phyloP scores from a whole-genome alignment of 306 rosid species.

The Vigna angularis region DNA sequence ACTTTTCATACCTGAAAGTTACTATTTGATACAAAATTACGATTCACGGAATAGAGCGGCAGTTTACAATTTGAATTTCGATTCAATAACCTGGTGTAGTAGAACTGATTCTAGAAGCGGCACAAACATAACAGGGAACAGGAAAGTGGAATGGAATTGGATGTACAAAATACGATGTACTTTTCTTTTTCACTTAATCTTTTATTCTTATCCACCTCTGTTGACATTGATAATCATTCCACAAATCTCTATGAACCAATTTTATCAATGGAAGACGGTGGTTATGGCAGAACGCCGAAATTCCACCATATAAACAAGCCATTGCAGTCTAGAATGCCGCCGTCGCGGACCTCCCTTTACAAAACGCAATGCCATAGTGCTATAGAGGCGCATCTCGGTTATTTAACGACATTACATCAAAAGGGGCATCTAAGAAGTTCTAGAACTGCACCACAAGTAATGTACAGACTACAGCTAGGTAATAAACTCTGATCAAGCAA shows the following conservation, averaged over 20 bases:
- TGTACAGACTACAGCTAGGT: slow-evolving; percentile 22
- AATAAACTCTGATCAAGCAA: slow-evolving; percentile 36
- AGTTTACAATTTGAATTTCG: no score
- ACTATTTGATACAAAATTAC: no score
- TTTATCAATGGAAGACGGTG: not conserved
- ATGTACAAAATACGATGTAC: not conserved
- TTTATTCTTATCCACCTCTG: not conserved
- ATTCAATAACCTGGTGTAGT: no score
- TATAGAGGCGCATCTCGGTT: not conserved
- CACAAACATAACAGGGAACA: slow-evolving; percentile 12
- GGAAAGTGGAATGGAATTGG: not conserved
- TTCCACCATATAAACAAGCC: not conserved
- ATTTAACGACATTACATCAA: not conserved
- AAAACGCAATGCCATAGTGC: not conserved
- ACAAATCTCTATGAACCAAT: not conserved
- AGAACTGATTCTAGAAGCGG: slow-evolving; percentile 25
- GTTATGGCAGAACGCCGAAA: not conserved
- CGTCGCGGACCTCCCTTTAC: not conserved
- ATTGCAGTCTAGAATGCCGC: not conserved
- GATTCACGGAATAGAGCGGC: no score
- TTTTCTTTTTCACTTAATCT: no score
- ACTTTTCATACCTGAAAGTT: no score
- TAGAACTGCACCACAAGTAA: slow-evolving; percentile 15
- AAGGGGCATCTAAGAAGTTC: not conserved
- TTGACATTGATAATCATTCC: not conserved